These are phyloP conservation scores for Mycena rosella DNA, from an alignment of 768 basidiomycete genomes.

Conservation along the genomic window DNA sequence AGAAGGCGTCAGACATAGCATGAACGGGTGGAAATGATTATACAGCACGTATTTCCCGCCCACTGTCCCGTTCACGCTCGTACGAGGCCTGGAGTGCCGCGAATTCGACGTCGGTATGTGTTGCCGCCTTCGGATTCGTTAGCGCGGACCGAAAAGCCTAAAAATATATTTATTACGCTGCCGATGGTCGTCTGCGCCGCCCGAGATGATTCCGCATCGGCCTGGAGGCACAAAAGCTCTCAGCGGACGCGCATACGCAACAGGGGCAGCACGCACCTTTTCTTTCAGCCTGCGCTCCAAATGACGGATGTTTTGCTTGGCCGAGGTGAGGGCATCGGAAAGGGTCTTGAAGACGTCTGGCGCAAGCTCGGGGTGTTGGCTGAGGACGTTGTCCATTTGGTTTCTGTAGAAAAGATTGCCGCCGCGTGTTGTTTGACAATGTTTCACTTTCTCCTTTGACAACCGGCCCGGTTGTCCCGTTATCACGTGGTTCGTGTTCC, in stretches of 20 bases:
- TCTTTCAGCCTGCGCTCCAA: background rate
- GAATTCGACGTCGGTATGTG: background rate
- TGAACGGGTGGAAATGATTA: background rate
- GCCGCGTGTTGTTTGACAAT: too few relatives aligned
- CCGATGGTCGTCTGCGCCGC: background rate
- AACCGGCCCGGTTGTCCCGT: too few relatives aligned
- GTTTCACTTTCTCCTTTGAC: too few relatives aligned
- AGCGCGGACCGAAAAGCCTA: background rate
- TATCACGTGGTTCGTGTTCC: too few relatives aligned
- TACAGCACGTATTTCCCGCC: background rate
- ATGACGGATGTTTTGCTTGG: background rate
- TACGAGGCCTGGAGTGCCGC: background rate
- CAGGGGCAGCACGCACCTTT: background rate
- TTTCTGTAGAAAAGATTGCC: too few relatives aligned
- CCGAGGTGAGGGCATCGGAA: background rate
- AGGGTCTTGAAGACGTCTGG: background rate
- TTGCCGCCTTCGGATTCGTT: background rate
- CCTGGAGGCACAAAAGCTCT: background rate
- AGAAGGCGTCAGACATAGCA: background rate
- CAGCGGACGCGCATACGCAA: background rate
- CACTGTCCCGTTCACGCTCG: slow-evolving; percentile 1
- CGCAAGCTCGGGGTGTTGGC: background rate
- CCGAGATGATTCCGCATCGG: background rate
- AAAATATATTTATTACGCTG: background rate
- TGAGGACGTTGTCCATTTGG: background rate